Base-by-base conservation (phyloP, 2,329 filamentous ascomycete species). In the Thelonectria discophora region DNA sequence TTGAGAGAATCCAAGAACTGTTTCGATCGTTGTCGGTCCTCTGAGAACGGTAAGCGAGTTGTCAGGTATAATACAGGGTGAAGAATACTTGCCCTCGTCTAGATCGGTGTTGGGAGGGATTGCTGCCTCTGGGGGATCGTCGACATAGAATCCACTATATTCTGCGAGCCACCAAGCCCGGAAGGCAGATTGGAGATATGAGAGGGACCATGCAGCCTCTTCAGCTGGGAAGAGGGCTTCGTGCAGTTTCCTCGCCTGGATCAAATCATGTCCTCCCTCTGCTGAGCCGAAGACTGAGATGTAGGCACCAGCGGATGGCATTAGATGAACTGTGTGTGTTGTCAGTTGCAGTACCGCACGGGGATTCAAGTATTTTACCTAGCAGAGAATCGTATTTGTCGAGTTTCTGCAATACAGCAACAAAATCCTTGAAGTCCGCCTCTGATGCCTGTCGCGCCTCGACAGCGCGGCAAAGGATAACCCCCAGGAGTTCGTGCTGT, bases 131-230 rank as follows among this genome's bases (percentile, higher is more conserved):
- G 86, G 84, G 18, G 86, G 85, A 69, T 90, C 86, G 69, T 97
- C 93, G 60, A 92, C 84, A 74, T 94, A 97, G 82, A 93, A 92
- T 3, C 93, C 92, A 67, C 92, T 95, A 77, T 97, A 97, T 72
- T 98, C 93, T 32, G 92, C 90, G 48, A 97, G 84, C 95, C 95
- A 99, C 85, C 92, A 93, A 5, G 90, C 87, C 56, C 87, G 85
- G 12, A 94, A 85, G 3, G 92, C 90, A 47, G 94, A 92, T 69
- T 94, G 90, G 12, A 98, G 84, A 68, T 89, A 90, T 15, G 89
- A 82, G 40, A 97, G 76, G 20, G 85, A 82, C 91, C 93, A 97
- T 15, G 84, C 79, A 43, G 89, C 81, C 62, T 88, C 86, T 51
- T 93, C 90, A 47, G 86, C 80, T 39, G 86, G 84, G 66, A 90